Evolutionary conservation across 2,329 filamentous ascomycete genomes (phyloP).

Genomic region (Cercospora sesami): DNA sequence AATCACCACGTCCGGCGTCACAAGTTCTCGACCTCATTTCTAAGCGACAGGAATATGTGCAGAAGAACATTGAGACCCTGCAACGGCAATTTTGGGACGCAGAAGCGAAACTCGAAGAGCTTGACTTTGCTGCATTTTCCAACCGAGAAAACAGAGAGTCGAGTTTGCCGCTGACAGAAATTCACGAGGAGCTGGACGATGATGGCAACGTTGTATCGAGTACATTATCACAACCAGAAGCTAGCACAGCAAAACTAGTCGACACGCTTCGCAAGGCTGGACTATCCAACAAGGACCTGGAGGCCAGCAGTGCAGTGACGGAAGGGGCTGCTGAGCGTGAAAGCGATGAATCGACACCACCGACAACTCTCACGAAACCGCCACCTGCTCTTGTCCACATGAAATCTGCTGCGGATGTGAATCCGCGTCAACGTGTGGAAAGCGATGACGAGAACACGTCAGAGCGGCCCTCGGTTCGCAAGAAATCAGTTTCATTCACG

Average conservation of each 20-base stretch:
- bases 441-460: constrained; percentile 13
- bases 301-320: neutral
- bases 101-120: constrained; percentile 68
- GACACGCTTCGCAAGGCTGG: constrained; percentile 78
- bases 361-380: neutral
- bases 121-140: constrained; percentile 42
- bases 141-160: constrained; percentile 50
- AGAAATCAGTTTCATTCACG: constrained; percentile 64
- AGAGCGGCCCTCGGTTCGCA: constrained; percentile 30
- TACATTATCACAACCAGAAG: constrained; percentile 58
- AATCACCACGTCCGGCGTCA: constrained; percentile 52
- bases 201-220: constrained; percentile 75
- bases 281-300: constrained; percentile 44
- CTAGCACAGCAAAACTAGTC: constrained; percentile 65
- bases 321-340: constrained; percentile 17
- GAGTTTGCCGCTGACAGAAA: constrained; percentile 80
- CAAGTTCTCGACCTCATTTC: constrained; percentile 69
- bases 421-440: constrained; percentile 7
- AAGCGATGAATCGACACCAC: constrained; percentile 10
- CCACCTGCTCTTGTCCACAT: constrained; percentile 25
- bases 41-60: constrained; percentile 84
- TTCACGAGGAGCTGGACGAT: constrained; percentile 88
- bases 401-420: constrained; percentile 6
- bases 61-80: constrained; percentile 73
- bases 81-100: constrained; percentile 69